Evolutionary conservation across 257 asterid genomes (phyloP).

Genomic region (Cynanchum wilfordii): DNA sequence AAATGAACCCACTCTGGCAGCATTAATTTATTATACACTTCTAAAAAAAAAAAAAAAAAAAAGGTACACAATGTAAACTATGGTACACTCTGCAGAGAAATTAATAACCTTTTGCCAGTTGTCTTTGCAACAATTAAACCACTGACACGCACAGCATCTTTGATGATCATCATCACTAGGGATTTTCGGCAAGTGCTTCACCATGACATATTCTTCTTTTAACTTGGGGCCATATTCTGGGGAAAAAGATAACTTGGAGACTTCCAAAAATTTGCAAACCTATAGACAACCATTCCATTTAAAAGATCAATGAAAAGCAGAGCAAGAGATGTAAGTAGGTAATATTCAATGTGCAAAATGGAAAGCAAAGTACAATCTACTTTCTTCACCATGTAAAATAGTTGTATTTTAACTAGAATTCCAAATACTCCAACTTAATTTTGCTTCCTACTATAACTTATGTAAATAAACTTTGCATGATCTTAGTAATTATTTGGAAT

Average conservation of each 20-base stretch:
- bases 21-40: not conserved
- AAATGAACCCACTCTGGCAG: not conserved
- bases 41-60: not conserved
- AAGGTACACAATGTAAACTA: not conserved
- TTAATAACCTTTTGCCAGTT: constrained; percentile 87
- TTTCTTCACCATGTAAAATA: not conserved
- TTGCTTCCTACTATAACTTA: not conserved
- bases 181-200: constrained; percentile 69
- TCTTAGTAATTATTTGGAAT: not conserved
- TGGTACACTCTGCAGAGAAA: constrained; percentile 18
- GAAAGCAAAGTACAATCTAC: not conserved
- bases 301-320: not conserved
- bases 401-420: not conserved
- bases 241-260: constrained; percentile 82
- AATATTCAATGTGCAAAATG: not conserved
- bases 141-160: constrained; percentile 61
- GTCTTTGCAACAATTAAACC: constrained; percentile 83
- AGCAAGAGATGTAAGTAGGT: not conserved
- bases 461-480: not conserved
- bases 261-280: constrained; percentile 93
- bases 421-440: not conserved
- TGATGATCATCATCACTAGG: constrained; percentile 31
- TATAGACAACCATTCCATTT: constrained; percentile 23
- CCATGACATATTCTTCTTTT: constrained; percentile 85
- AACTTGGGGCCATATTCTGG: constrained; percentile 94